Base-by-base conservation (phyloP, 202 grass and related monocot genomes). In the Setaria italica region DNA sequence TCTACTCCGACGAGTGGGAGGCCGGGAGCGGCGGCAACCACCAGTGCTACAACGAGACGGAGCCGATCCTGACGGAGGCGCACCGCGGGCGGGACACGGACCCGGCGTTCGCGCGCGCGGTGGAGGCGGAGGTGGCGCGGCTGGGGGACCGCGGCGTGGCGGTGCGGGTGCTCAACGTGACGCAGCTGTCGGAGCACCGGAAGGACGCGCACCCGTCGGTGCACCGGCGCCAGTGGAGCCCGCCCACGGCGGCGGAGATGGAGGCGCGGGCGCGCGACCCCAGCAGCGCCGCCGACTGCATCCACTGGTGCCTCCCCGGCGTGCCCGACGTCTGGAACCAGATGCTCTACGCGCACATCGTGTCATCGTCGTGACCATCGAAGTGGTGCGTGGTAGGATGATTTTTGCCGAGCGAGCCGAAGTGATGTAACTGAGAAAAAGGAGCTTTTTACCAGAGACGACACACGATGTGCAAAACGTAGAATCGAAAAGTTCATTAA, bases 241-340 rank as follows among this genome's bases (percentile, higher is more conserved):
- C 90, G 3, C 50, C 89, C 54, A 91, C 90, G 53, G 85, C 88
- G 29, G 90, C 84, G 48, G 89, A 91, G 80, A 2, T 65, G 47
- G 83, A 79, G 37, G 80, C 80, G 41, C 10, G 25, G 67, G 39
- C 77, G 41, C 81, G 82, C 9, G 81, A 93, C 20, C 85, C 76
- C 30, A 70, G 48, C 82, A 72, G 72, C 67, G 80, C 85, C 67
- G 95, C 95, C 19, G 95, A 97, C 88, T 97, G 95, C 85, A 94
- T 97, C 82, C 95, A 97, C 79, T 97, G 95, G 95, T 97, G 95
- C 82, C 90, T 97, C 48, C 95, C 95, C 21, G 95, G 95, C 45
- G 88, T 97, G 43, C 92, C 90, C 10, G 94, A 97, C 72, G 85
- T 92, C 33, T 94, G 90, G 94, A 97, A 97, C 84, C 83, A 86